These are phyloP conservation scores for Gamsiella multidivaricata DNA, from an alignment of 192 early-diverging fungal species.

Conservation along the genomic window DNA sequence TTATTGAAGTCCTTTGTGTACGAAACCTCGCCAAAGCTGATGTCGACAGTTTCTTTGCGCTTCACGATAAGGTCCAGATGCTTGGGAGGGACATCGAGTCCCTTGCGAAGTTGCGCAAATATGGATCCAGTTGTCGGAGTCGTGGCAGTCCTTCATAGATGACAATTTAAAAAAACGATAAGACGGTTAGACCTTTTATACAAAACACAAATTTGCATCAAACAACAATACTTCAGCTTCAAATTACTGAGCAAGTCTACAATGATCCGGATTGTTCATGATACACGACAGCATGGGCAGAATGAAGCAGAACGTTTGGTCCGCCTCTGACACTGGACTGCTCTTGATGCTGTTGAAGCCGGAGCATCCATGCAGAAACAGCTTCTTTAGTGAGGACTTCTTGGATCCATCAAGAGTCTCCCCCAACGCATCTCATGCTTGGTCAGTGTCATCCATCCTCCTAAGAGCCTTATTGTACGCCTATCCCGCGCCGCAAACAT, in stretches of 20 bases:
- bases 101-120: conserved; percentile 1
- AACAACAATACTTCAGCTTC: not conserved
- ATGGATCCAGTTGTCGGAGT: not conserved
- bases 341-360: not conserved
- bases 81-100: not conserved
- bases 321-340: conserved; percentile 1
- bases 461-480: no score
- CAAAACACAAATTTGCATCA: not conserved
- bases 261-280: conserved; percentile 2
- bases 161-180: not conserved
- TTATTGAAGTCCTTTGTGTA: conserved; percentile 1
- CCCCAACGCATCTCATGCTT: not conserved
- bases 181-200: not conserved
- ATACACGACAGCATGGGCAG: conserved; percentile 3
- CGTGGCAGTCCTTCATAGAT: conserved; percentile 3
- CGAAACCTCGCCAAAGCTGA: not conserved
- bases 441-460: no score
- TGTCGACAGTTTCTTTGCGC: not conserved
- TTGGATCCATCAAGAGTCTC: not conserved
- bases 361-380: not conserved
- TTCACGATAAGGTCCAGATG: not conserved
- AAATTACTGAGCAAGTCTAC: not conserved
- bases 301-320: conserved; percentile 5
- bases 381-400: conserved; percentile 3
- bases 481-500: no score